Evolutionary conservation across 225 moss, liverwort and hornwort species (phyloP).

Genomic region (Straminergon stramineum): DNA sequence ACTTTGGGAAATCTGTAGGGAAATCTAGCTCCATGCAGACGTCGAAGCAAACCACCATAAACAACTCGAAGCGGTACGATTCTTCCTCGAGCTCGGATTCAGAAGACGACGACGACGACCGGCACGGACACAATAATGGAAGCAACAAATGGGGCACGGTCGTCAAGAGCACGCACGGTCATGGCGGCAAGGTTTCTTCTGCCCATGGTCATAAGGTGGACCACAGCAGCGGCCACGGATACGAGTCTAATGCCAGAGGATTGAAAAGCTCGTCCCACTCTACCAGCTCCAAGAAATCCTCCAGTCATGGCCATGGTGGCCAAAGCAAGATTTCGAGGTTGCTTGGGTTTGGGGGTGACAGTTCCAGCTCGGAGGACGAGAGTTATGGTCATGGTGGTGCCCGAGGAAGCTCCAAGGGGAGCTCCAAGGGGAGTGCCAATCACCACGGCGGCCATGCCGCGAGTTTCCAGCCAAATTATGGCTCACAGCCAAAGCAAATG

Average conservation of each 20-base stretch:
- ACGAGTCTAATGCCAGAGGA: neutral
- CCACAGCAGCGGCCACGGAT: neutral
- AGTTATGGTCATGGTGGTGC: neutral
- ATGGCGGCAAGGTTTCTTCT: neutral
- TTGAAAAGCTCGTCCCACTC: neutral
- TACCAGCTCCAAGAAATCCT: conserved; percentile 2
- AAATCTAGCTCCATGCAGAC: neutral
- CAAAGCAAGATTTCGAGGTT: conserved; percentile 12
- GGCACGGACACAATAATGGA: neutral
- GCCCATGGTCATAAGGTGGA: neutral
- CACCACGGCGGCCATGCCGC: neutral
- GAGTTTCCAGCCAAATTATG: neutral
- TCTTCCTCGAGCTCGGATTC: neutral
- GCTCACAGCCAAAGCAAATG: conserved; percentile 12
- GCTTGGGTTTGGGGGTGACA: neutral
- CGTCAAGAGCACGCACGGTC: conserved; percentile 6
- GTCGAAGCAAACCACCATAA: neutral
- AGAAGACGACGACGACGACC: neutral
- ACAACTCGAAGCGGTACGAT: neutral
- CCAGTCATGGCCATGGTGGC: neutral
- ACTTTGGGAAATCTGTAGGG: neutral
- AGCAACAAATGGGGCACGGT: neutral
- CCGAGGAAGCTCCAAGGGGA: neutral
- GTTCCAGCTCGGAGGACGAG: conserved; percentile 13
- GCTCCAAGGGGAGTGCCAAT: neutral